A percentile compares a stretch with the other conserved stretches of the same genome.
These are phyloP conservation scores for Tylopilus rubrobrunneus DNA, from an alignment of 768 basidiomycete genomes.

Conservation along the genomic window DNA sequence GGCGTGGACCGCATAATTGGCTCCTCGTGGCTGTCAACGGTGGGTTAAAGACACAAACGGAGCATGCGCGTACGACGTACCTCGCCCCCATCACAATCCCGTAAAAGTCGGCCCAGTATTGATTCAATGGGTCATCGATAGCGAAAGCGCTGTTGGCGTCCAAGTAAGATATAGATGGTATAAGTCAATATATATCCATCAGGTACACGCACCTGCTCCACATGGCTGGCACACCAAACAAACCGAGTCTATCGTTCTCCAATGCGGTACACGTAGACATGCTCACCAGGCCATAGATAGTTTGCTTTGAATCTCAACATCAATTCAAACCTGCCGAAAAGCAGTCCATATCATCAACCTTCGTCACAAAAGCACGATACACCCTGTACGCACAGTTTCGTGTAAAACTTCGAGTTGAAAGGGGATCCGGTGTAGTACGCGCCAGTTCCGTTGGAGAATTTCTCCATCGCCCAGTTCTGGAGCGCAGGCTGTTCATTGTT, in stretches of 20 bases:
- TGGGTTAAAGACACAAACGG: not conserved
- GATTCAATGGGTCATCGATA: constrained; percentile 53
- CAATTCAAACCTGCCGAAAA: not conserved
- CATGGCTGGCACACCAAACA: constrained; percentile 12
- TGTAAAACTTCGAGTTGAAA: not conserved
- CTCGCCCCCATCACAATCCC: constrained; percentile 66
- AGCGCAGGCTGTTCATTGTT: not conserved
- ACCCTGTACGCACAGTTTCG: not conserved
- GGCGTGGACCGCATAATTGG: not conserved
- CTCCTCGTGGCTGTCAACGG: not conserved
- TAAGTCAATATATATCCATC: not conserved
- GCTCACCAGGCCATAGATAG: not conserved
- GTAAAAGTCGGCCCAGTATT: constrained; percentile 52
- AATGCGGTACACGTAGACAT: constrained; percentile 12
- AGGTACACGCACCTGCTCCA: constrained; percentile 1
- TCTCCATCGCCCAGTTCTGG: not conserved
- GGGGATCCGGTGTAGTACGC: not conserved
- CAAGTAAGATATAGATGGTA: not conserved
- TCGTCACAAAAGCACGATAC: not conserved
- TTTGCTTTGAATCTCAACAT: not conserved
- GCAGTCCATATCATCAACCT: not conserved
- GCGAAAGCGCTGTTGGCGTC: not conserved
- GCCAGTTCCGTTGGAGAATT: not conserved
- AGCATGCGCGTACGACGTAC: not conserved
- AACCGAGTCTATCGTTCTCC: not conserved